A percentile compares a stretch with the other conserved stretches of the same genome.
phyloP scores from a whole-genome alignment of 2,329 filamentous ascomycete species.

The Trichoderma atroviride region DNA sequence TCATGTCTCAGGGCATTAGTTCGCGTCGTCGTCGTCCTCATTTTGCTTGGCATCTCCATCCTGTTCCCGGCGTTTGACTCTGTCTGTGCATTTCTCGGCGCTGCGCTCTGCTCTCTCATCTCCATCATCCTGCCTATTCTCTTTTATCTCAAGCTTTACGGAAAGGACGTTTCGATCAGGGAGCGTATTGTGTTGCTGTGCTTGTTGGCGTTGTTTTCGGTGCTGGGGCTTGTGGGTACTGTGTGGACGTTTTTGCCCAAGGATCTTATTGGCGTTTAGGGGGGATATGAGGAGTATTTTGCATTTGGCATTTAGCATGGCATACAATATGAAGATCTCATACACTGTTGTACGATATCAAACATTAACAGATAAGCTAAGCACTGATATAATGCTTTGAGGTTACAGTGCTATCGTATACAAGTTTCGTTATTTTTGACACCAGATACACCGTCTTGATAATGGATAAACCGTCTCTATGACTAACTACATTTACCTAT shows the following conservation, averaged over 20 bases:
- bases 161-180: conserved; percentile 63
- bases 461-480: too few relatives aligned
- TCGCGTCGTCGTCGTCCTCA: conserved; percentile 66
- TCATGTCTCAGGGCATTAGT: conserved; percentile 58
- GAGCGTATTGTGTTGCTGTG: conserved; percentile 70
- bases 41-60: conserved; percentile 75
- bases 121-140: conserved; percentile 86
- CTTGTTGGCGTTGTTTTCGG: conserved; percentile 68
- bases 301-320: background rate
- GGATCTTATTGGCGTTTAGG: conserved; percentile 63
- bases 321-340: background rate
- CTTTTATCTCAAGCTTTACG: conserved; percentile 91
- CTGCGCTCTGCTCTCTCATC: conserved; percentile 88
- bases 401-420: too few relatives aligned
- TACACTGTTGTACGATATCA: too few relatives aligned
- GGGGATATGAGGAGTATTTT: background rate
- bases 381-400: too few relatives aligned
- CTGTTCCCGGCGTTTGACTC: conserved; percentile 77
- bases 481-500: too few relatives aligned
- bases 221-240: conserved; percentile 76
- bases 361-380: too few relatives aligned
- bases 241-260: conserved; percentile 87
- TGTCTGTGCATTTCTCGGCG: conserved; percentile 90
- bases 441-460: too few relatives aligned
- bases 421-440: too few relatives aligned